These are phyloP conservation scores for Phlebiopsis gigantea DNA, from an alignment of 768 basidiomycete species.

Conservation along the genomic window DNA sequence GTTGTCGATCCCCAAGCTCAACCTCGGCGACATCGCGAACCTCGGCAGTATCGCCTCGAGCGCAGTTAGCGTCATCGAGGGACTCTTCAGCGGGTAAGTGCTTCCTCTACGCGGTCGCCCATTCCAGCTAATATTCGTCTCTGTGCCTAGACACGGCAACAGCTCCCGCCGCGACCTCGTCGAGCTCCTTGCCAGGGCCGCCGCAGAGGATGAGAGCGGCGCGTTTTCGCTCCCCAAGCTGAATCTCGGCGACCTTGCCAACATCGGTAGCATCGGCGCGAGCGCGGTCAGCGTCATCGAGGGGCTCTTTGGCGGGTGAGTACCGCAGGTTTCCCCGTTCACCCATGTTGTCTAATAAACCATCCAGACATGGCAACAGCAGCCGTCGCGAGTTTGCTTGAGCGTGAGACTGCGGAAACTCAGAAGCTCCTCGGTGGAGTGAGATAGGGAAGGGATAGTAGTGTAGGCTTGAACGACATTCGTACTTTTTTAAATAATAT, in stretches of 20 bases:
- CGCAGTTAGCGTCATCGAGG: background rate
- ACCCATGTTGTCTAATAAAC: too few species aligned
- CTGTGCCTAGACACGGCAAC: background rate
- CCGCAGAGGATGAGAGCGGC: background rate
- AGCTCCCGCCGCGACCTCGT: background rate
- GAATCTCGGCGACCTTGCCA: too few species aligned
- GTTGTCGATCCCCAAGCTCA: background rate
- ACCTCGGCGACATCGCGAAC: background rate
- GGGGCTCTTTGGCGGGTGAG: background rate
- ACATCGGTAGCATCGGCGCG: background rate
- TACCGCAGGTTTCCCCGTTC: too few species aligned
- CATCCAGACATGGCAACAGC: background rate
- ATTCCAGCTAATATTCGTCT: background rate
- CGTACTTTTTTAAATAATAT: background rate
- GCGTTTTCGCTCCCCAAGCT: background rate
- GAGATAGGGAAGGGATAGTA: background rate
- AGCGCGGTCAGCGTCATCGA: background rate
- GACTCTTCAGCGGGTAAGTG: background rate
- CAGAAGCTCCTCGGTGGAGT: background rate
- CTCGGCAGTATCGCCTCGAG: background rate
- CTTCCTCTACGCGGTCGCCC: background rate
- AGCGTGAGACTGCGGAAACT: background rate
- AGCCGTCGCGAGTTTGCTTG: background rate
- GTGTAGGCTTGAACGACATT: background rate
- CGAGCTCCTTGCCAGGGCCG: background rate